Percentiles rank a stretch among this genome's conserved stretches.
Conservation (phyloP, 2,329 filamentous ascomycete genomes). For the Magnaporthales sp. region DNA sequence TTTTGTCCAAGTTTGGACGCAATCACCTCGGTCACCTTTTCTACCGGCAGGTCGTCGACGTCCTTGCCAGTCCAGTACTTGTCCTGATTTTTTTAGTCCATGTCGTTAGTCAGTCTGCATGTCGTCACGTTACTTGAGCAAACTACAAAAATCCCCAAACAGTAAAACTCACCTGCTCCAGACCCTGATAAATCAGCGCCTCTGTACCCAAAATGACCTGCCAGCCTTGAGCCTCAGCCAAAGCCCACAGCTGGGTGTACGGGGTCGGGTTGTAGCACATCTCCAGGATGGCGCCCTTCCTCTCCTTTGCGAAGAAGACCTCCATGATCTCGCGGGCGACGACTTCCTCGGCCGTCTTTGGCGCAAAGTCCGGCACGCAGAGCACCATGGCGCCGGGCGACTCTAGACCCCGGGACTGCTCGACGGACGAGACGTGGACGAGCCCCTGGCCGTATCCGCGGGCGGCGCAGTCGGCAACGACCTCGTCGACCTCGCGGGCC, state of each 20-base stretch:
- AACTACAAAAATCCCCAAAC: neutral
- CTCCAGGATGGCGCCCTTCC: conserved; percentile 64
- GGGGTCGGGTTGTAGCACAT: conserved; percentile 78
- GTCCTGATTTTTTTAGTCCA: conserved; percentile 22
- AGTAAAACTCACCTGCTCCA: conserved; percentile 45
- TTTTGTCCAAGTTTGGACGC: conserved; percentile 29
- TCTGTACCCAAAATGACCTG: conserved; percentile 68
- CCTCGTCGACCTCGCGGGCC: conserved; percentile 53
- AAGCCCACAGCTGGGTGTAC: conserved; percentile 54
- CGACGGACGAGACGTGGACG: conserved; percentile 49
- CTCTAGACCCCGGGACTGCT: conserved; percentile 50
- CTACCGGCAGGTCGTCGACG: conserved; percentile 49
- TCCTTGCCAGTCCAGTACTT: conserved; percentile 56
- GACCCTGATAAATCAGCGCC: conserved; percentile 67
- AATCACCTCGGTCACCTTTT: conserved; percentile 46
- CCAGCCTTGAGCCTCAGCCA: conserved; percentile 58
- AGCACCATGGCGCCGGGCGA: conserved; percentile 60
- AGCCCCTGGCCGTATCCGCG: conserved; percentile 52
- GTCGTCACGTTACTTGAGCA: neutral
- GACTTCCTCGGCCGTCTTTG: conserved; percentile 53
- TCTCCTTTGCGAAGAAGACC: conserved; percentile 32
- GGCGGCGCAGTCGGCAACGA: conserved; percentile 53
- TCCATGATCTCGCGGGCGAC: conserved; percentile 48
- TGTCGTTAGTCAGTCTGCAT: neutral
- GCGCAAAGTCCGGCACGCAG: conserved; percentile 70